Conservation (phyloP, 1,139 yeast genomes). For the Pichia inconspicua region DNA sequence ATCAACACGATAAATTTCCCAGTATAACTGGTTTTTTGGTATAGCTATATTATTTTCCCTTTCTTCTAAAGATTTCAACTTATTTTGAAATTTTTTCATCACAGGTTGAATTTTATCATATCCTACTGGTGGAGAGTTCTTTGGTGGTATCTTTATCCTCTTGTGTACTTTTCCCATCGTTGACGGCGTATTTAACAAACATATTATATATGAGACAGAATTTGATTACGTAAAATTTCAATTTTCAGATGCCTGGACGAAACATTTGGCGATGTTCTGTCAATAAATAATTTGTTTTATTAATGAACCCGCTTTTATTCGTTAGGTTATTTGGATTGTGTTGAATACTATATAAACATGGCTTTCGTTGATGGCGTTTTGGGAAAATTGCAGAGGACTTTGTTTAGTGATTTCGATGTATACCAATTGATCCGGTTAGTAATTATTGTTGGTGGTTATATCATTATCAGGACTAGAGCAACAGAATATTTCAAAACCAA, state of each 20-base stretch:
- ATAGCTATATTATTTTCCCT: conserved; percentile 27
- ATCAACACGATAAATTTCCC: conserved; percentile 46
- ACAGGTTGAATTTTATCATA: conserved; percentile 66
- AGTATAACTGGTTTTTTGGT: conserved; percentile 48
- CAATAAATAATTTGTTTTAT: too few relatives aligned
- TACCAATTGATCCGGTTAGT: conserved; percentile 33
- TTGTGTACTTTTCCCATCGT: conserved; percentile 10
- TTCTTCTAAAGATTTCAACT: conserved; percentile 37
- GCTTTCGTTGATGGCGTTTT: conserved; percentile 7
- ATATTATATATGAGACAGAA: not conserved
- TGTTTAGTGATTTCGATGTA: conserved; percentile 28
- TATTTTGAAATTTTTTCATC: conserved; percentile 50
- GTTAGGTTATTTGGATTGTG: not conserved
- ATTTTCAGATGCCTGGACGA: not conserved
- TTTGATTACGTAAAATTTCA: conserved; percentile 1
- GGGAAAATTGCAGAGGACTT: conserved; percentile 11
- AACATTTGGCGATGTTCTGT: not conserved
- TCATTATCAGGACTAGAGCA: conserved; percentile 35
- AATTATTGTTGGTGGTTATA: conserved; percentile 39
- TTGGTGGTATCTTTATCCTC: conserved; percentile 11
- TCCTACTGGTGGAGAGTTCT: conserved; percentile 58
- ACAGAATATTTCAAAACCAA: conserved; percentile 39
- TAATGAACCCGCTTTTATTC: not conserved
- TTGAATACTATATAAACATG: not conserved
- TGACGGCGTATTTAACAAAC: not conserved